Conservation (phyloP, 1,284 basidiomycete species). For the Ganoderma meredithae region DNA sequence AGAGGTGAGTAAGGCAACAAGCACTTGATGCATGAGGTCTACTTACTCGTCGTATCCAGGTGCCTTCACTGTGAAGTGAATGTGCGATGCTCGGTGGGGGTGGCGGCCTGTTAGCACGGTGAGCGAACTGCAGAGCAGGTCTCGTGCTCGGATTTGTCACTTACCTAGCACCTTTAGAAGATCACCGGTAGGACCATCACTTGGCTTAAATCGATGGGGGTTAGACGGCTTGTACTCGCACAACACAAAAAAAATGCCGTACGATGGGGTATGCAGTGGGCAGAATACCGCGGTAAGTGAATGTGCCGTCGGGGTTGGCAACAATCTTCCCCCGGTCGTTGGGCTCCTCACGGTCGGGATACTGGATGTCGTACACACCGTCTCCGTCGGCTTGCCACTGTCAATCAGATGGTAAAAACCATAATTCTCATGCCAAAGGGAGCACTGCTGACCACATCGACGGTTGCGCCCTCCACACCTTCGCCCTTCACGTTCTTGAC, state of each 20-base stretch:
- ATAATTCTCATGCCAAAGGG: background rate
- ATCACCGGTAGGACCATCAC: constrained; percentile 48
- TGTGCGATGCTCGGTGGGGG: constrained; percentile 50
- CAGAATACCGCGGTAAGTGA: constrained; percentile 48
- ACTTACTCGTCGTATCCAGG: constrained; percentile 48
- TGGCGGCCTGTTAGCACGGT: constrained; percentile 40
- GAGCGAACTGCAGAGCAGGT: background rate
- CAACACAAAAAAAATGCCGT: constrained; percentile 10
- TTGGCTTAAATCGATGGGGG: constrained; percentile 36
- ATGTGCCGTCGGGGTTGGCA: constrained; percentile 44
- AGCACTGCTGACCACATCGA: constrained; percentile 44
- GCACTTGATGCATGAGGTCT: background rate
- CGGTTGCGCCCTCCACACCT: constrained; percentile 43
- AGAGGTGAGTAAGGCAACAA: background rate
- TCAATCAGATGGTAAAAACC: constrained; percentile 20
- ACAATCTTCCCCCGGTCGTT: constrained; percentile 48
- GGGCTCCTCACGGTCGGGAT: constrained; percentile 43
- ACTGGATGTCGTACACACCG: constrained; percentile 51
- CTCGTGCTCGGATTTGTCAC: background rate
- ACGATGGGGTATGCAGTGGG: constrained; percentile 48
- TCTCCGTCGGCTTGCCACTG: constrained; percentile 52
- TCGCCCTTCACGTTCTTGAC: constrained; percentile 47
- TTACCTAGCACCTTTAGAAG: constrained; percentile 43
- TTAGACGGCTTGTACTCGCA: constrained; percentile 5
- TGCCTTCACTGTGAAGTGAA: constrained; percentile 47